Evolutionary conservation across 2,329 filamentous ascomycete genomes (phyloP).

Genomic region (Mariannaea sp.): DNA sequence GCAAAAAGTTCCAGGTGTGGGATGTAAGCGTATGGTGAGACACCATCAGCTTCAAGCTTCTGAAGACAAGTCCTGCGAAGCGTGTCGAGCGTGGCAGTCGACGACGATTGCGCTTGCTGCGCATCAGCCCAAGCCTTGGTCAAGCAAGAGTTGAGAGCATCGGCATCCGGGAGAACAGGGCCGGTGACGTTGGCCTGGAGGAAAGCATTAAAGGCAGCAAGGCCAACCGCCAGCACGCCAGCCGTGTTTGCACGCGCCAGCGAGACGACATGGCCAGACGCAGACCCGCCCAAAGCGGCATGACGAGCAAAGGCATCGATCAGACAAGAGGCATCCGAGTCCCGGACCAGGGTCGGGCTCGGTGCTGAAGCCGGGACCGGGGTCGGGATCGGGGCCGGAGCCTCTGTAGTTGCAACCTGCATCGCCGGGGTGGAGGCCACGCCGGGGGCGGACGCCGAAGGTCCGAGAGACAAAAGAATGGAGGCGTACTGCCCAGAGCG

Average conservation of each 20-base stretch:
- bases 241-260: constrained; percentile 10
- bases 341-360: constrained; percentile 28
- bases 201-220: constrained; percentile 69
- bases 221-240: constrained; percentile 37
- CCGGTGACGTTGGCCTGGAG: constrained; percentile 88
- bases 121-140: constrained; percentile 45
- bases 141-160: constrained; percentile 45
- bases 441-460: constrained; percentile 12
- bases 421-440: constrained; percentile 10
- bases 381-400: constrained; percentile 25
- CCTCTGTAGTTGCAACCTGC: constrained; percentile 15
- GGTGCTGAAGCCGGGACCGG: constrained; percentile 25
- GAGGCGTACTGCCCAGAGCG: constrained; percentile 33
- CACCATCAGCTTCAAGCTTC: constrained; percentile 78
- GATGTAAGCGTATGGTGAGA: constrained; percentile 82
- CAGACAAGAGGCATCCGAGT: constrained; percentile 13
- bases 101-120: constrained; percentile 12
- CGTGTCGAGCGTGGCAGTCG: constrained; percentile 38
- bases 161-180: constrained; percentile 63
- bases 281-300: constrained; percentile 15
- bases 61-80: constrained; percentile 65
- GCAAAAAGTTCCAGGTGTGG: constrained; percentile 84
- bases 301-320: constrained; percentile 27
- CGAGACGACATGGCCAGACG: constrained; percentile 5
- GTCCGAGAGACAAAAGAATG: constrained; percentile 27